A percentile compares a stretch with the other conserved stretches of the same genome.
Conservation (phyloP, 2,329 filamentous ascomycete species). For the Coniella lustricola region DNA sequence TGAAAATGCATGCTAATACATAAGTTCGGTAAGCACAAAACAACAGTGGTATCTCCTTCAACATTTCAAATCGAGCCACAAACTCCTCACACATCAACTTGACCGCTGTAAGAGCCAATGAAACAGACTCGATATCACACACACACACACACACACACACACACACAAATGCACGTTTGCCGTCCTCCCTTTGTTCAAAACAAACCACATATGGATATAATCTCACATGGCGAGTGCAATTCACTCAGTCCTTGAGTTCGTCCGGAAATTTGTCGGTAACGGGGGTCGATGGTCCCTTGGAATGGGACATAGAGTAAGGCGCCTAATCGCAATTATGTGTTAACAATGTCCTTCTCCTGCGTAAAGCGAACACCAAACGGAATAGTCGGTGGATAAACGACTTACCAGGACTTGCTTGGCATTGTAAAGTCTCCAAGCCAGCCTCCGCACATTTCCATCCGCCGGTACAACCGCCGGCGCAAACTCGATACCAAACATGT, state of each 20-base stretch:
- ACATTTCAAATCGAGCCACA: neutral
- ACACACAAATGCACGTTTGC: neutral
- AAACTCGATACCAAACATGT: conserved; percentile 97
- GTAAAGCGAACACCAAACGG: too few species aligned
- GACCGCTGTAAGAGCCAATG: neutral
- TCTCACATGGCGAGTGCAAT: neutral
- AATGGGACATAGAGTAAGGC: conserved; percentile 64
- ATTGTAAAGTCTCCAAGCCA: conserved; percentile 92
- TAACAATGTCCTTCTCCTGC: too few species aligned
- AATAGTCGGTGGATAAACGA: too few species aligned
- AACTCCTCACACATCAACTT: neutral
- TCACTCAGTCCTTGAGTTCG: conserved; percentile 17
- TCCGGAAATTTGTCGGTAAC: conserved; percentile 33
- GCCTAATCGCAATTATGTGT: conserved; percentile 37
- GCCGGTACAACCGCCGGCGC: conserved; percentile 86
- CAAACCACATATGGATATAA: neutral
- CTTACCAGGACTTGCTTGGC: conserved; percentile 90
- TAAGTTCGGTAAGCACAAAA: neutral
- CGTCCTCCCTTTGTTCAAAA: neutral
- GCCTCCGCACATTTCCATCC: conserved; percentile 81
- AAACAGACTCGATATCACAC: too few species aligned
- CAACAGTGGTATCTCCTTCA: neutral
- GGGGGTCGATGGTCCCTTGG: conserved; percentile 56
- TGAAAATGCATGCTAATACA: neutral
- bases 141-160: neutral